These are phyloP conservation scores for Euphorbia celastroides DNA, from an alignment of 441 rosid species.

Conservation along the genomic window DNA sequence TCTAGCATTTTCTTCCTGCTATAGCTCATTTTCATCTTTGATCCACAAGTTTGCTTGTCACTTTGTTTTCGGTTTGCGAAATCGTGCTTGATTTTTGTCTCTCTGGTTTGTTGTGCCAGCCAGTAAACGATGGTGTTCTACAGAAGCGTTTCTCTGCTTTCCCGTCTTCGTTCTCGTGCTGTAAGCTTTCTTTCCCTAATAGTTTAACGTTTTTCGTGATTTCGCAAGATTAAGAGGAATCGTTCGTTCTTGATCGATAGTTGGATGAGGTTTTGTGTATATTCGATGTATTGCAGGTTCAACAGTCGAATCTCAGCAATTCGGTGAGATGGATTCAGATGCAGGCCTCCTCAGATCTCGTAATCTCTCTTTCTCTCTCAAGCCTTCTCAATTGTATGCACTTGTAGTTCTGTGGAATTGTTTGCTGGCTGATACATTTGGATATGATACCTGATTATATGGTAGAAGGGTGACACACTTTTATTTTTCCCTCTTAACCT, in stretches of 20 bases:
- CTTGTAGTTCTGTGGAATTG: background rate
- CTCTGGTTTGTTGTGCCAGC: background rate
- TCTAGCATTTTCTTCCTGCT: background rate
- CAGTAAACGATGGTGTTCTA: constrained; percentile 53
- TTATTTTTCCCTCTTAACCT: too few species aligned
- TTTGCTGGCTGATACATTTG: background rate
- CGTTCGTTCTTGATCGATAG: background rate
- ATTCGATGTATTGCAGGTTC: constrained; percentile 32
- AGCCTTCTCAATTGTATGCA: background rate
- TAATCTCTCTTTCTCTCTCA: constrained; percentile 23
- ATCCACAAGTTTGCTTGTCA: background rate
- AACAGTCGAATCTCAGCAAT: constrained; percentile 51
- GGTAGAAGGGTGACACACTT: background rate
- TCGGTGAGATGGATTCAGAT: constrained; percentile 89
- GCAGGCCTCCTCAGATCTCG: constrained; percentile 69
- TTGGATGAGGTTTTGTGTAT: background rate
- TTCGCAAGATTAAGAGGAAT: background rate
- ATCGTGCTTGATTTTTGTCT: background rate
- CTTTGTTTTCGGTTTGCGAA: background rate
- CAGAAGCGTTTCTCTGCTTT: constrained; percentile 53
- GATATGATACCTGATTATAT: background rate
- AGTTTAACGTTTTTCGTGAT: background rate
- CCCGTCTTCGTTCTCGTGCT: constrained; percentile 59
- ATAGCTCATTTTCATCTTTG: background rate
- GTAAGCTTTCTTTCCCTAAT: constrained; percentile 30